Evolutionary conservation across 163 green algal genomes (phyloP).

Genomic region (Chlorella variabilis): DNA sequence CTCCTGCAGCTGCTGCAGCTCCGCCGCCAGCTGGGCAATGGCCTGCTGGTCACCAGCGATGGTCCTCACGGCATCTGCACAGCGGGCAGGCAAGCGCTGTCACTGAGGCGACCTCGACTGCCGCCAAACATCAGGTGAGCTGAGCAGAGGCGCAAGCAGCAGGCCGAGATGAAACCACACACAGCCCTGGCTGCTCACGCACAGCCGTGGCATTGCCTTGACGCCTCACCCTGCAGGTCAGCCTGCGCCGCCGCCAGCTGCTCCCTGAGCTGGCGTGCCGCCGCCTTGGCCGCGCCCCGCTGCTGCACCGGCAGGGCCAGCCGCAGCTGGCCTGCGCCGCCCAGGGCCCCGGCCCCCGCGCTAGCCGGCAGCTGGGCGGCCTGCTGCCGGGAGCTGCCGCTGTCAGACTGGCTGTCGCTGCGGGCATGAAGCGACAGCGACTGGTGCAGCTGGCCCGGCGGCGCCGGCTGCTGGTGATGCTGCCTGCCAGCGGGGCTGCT

Average conservation of each 20-base stretch:
- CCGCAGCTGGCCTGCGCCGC: conserved; percentile 21
- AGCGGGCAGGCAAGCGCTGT: not conserved
- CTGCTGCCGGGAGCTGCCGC: conserved; percentile 10
- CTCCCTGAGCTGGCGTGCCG: conserved; percentile 31
- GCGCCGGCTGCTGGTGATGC: not conserved
- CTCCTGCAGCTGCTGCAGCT: conserved; percentile 13
- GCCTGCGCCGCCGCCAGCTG: conserved; percentile 39
- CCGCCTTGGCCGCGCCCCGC: conserved; percentile 31
- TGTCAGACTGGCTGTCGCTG: conserved; percentile 5
- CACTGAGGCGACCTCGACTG: too few species aligned
- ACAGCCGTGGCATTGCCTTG: too few species aligned
- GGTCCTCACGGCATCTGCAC: conserved; percentile 28
- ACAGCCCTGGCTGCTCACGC: too few species aligned
- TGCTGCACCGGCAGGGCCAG: conserved; percentile 53
- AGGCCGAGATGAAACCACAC: not conserved
- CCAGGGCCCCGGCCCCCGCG: too few species aligned
- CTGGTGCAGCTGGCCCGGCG: not conserved
- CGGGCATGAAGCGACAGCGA: not conserved
- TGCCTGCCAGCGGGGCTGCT: not conserved
- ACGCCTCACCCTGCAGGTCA: conserved; percentile 40
- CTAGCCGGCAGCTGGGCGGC: not conserved
- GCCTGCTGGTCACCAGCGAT: conserved; percentile 38
- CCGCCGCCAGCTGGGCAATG: conserved; percentile 25
- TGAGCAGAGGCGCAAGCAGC: too few species aligned
- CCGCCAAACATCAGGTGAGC: not conserved